phyloP scores from a whole-genome alignment of 352 stramenopile species.

The Globisporangium perplexum region DNA sequence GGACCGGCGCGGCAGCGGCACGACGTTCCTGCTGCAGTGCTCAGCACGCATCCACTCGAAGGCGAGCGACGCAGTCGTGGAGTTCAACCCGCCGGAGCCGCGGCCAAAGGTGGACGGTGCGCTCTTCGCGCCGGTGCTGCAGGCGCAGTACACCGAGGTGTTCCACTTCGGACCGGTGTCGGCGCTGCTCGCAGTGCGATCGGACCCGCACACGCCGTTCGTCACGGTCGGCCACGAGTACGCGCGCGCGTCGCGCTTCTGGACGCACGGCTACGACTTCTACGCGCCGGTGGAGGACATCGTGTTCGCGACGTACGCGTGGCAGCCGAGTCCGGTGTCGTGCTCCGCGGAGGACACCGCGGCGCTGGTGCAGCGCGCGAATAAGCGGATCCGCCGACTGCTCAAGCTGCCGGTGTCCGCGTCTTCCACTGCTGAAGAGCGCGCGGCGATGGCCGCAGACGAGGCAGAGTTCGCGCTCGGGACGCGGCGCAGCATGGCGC shows the following conservation, averaged over 20 bases:
- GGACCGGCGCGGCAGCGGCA: constrained; percentile 20
- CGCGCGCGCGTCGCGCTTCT: constrained; percentile 74
- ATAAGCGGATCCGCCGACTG: constrained; percentile 62
- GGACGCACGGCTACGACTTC: constrained; percentile 84
- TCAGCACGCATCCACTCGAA: constrained; percentile 79
- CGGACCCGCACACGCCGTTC: constrained; percentile 62
- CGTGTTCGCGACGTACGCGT: constrained; percentile 61
- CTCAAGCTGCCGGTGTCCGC: constrained; percentile 44
- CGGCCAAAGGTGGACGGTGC: constrained; percentile 24
- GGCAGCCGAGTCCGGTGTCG: constrained; percentile 27
- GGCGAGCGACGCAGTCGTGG: constrained; percentile 48
- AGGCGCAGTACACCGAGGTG: constrained; percentile 75
- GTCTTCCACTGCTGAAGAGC: constrained; percentile 7
- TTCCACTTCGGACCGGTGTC: constrained; percentile 72
- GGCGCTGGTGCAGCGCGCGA: constrained; percentile 17
- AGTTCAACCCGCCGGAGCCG: constrained; percentile 73
- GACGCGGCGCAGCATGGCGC: constrained; percentile 31
- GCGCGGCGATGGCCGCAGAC: constrained; percentile 24
- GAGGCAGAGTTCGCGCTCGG: constrained; percentile 40
- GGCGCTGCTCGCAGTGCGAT: constrained; percentile 60
- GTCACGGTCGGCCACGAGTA: constrained; percentile 68
- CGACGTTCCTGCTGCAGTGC: constrained; percentile 63
- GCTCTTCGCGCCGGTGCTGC: constrained; percentile 46
- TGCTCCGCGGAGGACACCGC: constrained; percentile 9
- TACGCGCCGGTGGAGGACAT: constrained; percentile 64